phyloP scores from a whole-genome alignment of 495 filamentous ascomycete species.

The Rusavskia elegans region DNA sequence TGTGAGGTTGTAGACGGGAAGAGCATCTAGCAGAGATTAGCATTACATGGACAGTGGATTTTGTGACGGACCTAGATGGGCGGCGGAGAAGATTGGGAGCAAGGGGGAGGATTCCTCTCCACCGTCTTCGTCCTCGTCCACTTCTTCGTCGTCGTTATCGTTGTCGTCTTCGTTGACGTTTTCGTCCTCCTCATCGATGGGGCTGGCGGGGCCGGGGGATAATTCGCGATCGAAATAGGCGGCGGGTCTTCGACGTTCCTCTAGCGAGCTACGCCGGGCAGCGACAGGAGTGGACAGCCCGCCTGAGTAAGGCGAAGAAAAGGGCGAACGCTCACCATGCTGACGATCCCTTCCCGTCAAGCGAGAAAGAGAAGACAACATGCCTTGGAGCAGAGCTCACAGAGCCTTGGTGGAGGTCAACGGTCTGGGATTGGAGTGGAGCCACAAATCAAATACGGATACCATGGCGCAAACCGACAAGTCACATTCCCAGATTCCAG shows the following conservation, averaged over 20 bases:
- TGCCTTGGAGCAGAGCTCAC: background rate
- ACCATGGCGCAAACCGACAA: background rate
- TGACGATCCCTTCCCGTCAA: conserved; percentile 1
- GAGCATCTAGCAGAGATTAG: conserved; percentile 30
- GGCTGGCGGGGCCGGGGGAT: conserved; percentile 19
- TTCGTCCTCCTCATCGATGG: conserved; percentile 25
- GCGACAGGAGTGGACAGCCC: conserved; percentile 13
- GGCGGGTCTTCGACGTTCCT: conserved; percentile 16
- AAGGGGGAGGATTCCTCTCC: conserved; percentile 41
- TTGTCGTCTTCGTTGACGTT: conserved; percentile 24
- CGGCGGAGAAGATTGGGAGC: conserved; percentile 69
- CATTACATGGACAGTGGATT: background rate
- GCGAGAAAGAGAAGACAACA: background rate
- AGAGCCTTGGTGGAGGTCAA: background rate
- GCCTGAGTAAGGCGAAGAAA: conserved; percentile 27
- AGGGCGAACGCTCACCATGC: conserved; percentile 29
- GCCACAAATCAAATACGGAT: background rate
- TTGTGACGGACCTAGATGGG: conserved; percentile 47
- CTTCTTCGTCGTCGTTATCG: conserved; percentile 37
- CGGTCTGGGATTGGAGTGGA: background rate
- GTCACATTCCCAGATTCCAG: background rate
- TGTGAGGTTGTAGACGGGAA: conserved; percentile 81
- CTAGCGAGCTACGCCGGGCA: conserved; percentile 10
- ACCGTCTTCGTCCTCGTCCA: conserved; percentile 39
- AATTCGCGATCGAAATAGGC: conserved; percentile 15